Base-by-base conservation (phyloP, 202 grass and related monocot species). In the Brachypodium distachyon region DNA sequence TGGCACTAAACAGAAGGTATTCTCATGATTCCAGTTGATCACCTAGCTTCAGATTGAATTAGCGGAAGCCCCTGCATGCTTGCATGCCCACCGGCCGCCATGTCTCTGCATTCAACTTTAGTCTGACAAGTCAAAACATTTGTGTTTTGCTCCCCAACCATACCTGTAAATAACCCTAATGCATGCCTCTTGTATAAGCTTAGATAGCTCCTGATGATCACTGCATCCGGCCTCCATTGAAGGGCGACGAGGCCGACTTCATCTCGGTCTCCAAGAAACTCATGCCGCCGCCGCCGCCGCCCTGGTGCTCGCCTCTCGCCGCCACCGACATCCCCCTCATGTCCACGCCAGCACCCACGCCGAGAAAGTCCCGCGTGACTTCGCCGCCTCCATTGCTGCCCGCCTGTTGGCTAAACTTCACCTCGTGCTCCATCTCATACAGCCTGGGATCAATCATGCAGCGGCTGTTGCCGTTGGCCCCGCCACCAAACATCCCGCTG, bases 301-400 rank as follows among this genome's bases (percentile, higher is more conserved):
- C n/a, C n/a, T 74, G 91, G 10, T 83, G 62, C 22, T 85, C 87
- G 28, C 73, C 87, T 83, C 87, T 88, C 17, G 75, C 73, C 17
- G 75, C 73, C 76, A 83, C 62, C 13, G 86, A 72, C 82, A 87
- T 81, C 47, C 55, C 83, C 32, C 83, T 81, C 46, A 80, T 56
- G 52, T 79, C 55, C 2, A 77, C 81, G 10, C 81, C 78, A 0
- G 76, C 96, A 4, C 86, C 70, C 31, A 88, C 86, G 55, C 96
- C 96, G 19, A 99, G 90, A 47, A 99, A 99, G 78, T 99, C 96
- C 10, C 96, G 83, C 36, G 96, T 99, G 69, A 99, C 83, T 46
- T 75, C 70, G 31, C 73, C 74, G 33, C 70, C 77, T 8, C 53
- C 61, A 53, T 75, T 33, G 22, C 74, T 78, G 65, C 69, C 70